Base-by-base conservation (phyloP, 768 basidiomycete species). In the Lactarius sanguifluus region DNA sequence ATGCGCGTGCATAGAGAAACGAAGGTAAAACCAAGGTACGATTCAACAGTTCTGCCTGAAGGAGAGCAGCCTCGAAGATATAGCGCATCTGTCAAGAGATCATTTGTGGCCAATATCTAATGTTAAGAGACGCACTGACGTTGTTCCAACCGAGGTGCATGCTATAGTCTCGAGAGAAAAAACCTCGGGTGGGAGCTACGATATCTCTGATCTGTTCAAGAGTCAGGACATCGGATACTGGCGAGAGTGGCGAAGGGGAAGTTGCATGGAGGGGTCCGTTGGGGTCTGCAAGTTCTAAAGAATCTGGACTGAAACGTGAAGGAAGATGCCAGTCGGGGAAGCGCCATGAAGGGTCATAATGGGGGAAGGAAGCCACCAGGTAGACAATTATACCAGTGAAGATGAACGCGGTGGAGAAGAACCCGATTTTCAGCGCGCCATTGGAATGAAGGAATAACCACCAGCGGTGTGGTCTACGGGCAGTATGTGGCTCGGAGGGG, bases 101-200 rank as follows among this genome's bases (percentile, higher is more conserved):
- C 25, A 23, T 71, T 43, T 67, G 69, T 45, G 41, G 57, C 16
- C n/a, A 30, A 1, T 18, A 34, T 32, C 45, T 7, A 7, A 1
- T 20, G 9, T 23, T 30, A 18, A 43, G 5, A n/a, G 50, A 20
- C 23, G 8, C 16, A 71, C 80, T 65, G 30, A 82, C 80, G 54
- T 82, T 83, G 69, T 83, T 82, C 80, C 81, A 82, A 23, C 81
- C 82, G 5, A 83, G 71, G 2, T 74, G 76, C 64, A 81, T 71
- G 59, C 76, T 80, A 67, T 72, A 82, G 60, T 82, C 81, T 43
- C 82, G 76, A 23, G 76, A 75, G 65, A 80, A 82, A 61, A 75
- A 83, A 4, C 81, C 81, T 59, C 77, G 72, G 2, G 81, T 81
- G 20, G 73, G 68, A 23, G 72, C 59, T 1, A 81, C 76, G 34